phyloP scores from a whole-genome alignment of 371 early-diverging fungal species.

The Rhizomucor miehei region DNA sequence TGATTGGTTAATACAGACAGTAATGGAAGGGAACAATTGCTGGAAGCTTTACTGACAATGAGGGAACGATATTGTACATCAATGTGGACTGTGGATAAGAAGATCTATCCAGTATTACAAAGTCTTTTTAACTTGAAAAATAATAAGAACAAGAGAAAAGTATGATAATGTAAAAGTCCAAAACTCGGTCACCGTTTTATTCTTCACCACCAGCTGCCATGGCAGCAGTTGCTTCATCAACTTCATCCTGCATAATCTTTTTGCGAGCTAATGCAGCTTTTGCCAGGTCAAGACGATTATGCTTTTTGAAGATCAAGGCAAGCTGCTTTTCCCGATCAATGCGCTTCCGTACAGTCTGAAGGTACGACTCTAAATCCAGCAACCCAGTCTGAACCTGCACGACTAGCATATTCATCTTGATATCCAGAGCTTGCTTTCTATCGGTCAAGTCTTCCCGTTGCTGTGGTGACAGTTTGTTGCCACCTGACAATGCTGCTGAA shows the following conservation, averaged over 20 bases:
- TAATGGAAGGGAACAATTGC: no score
- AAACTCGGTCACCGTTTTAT: no score
- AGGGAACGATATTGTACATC: no score
- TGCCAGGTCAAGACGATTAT: slow-evolving; percentile 64
- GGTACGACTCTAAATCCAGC: slow-evolving; percentile 72
- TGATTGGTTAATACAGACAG: no score
- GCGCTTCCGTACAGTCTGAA: slow-evolving; percentile 50
- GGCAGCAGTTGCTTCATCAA: slow-evolving; percentile 76
- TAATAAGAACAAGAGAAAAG: no score
- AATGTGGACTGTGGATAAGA: no score
- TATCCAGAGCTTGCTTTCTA: slow-evolving; percentile 64
- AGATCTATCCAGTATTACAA: no score
- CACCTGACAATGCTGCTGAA: slow-evolving; percentile 38
- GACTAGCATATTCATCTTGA: slow-evolving; percentile 81
- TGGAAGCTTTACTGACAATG: no score
- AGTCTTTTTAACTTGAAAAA: no score
- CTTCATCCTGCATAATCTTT: slow-evolving; percentile 80
- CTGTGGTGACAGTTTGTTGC: slow-evolving; percentile 31
- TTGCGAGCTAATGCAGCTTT: slow-evolving; percentile 64
- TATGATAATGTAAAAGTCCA: no score
- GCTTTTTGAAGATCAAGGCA: slow-evolving; percentile 69
- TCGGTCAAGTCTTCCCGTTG: slow-evolving; percentile 63
- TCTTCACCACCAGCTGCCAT: slow-evolving; percentile 35
- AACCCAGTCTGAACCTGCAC: slow-evolving; percentile 74
- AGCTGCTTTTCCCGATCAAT: slow-evolving; percentile 64